Evolutionary conservation across 1,284 basidiomycete species (phyloP).

Genomic region (Microbotryum silenes-acaulis): DNA sequence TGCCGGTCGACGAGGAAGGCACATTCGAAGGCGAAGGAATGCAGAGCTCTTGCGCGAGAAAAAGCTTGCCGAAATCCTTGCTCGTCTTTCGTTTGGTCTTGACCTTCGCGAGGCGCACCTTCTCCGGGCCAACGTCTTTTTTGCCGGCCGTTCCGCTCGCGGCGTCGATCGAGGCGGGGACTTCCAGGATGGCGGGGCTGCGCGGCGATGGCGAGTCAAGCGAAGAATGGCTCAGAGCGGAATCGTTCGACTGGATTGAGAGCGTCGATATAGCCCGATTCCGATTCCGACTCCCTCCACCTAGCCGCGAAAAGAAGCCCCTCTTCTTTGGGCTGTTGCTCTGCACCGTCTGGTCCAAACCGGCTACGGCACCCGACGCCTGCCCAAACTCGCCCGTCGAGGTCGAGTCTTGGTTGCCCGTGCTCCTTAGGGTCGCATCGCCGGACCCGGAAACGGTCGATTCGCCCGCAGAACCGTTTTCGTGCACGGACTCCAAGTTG

Average conservation of each 20-base stretch:
- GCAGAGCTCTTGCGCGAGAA: slow-evolving; percentile 39
- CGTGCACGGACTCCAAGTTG: background rate
- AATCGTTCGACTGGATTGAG: background rate
- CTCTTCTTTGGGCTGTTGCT: background rate
- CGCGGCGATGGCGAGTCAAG: background rate
- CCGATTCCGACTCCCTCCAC: background rate
- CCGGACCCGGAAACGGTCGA: background rate
- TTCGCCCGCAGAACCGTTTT: background rate
- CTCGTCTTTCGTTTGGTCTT: slow-evolving; percentile 23
- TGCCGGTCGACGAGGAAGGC: background rate
- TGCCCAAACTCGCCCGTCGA: no score
- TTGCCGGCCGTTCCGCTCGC: background rate
- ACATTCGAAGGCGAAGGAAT: slow-evolving; percentile 2
- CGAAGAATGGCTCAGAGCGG: background rate
- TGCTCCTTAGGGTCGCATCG: no score
- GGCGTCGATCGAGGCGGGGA: background rate
- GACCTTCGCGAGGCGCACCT: slow-evolving; percentile 5
- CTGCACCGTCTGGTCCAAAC: no score
- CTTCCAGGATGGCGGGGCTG: background rate
- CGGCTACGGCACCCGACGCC: no score
- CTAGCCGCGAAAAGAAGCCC: background rate
- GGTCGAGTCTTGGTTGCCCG: no score
- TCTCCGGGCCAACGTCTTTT: slow-evolving; percentile 3
- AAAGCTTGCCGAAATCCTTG: slow-evolving; percentile 35
- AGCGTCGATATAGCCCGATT: background rate